A percentile compares a stretch with the other conserved stretches of the same genome.
phyloP scores from a whole-genome alignment of 805 yeast species.

The Saccharomycopsis schoenii region DNA sequence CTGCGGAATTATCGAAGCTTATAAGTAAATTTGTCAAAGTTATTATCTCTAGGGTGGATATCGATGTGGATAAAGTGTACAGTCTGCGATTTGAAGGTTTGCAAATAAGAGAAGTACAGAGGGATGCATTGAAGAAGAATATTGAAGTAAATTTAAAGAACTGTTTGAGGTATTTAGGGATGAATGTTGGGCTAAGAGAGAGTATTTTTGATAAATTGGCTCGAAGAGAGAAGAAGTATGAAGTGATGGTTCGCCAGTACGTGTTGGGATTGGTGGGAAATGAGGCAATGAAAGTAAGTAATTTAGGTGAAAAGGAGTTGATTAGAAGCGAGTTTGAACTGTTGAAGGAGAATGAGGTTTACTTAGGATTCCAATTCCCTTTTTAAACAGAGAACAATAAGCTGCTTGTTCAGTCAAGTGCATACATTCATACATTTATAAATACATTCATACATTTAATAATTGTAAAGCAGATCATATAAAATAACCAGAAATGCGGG shows the following conservation, averaged over 20 bases:
- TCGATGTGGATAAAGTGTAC: slow-evolving; percentile 10
- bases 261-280: slow-evolving; percentile 4
- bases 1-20: slow-evolving; percentile 8
- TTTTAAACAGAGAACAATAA: neutral
- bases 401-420: too few species aligned
- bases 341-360: slow-evolving; percentile 8
- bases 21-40: slow-evolving; percentile 9
- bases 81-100: neutral
- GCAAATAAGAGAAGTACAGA: neutral
- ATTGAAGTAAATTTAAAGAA: slow-evolving; percentile 6
- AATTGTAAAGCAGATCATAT: too few species aligned
- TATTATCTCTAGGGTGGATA: slow-evolving; percentile 11
- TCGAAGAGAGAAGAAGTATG: slow-evolving; percentile 9
- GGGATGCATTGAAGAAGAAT: slow-evolving; percentile 4
- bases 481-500: neutral
- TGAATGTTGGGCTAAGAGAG: slow-evolving; percentile 17
- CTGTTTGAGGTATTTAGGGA: slow-evolving; percentile 7
- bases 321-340: slow-evolving; percentile 5
- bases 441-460: too few species aligned
- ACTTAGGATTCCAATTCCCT: slow-evolving; percentile 6
- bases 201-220: slow-evolving; percentile 13
- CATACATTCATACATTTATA: too few species aligned
- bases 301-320: slow-evolving; percentile 1
- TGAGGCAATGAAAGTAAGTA: neutral
- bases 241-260: slow-evolving; percentile 13